Base-by-base conservation (phyloP, 2,329 filamentous ascomycete genomes). In the Cucurbitaria berberidis region DNA sequence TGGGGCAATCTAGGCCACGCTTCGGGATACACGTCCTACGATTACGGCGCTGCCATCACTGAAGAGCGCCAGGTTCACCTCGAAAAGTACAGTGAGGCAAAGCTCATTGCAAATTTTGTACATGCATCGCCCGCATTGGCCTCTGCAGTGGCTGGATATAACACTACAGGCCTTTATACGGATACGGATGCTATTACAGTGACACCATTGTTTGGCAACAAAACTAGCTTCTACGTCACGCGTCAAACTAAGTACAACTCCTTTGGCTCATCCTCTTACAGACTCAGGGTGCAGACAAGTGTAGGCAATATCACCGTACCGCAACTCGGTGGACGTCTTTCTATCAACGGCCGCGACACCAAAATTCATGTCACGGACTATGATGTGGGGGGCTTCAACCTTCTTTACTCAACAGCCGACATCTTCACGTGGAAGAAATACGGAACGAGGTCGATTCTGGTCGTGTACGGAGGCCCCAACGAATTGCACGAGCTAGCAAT, bases 51-150 rank as follows among this genome's bases (percentile, higher is more conserved):
- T 13, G 78, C 80, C 8, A 90, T 93, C 45, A 81, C 82, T 0
- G 89, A 93, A 66, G 85, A 89, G 26, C 82, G 89, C 22, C 82
- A 82, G 1, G 77, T 93, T 2, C 74, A 79, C 19, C 82, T 89
- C 1, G 88, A 91, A 66, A 93, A 93, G 69, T 93, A 91, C 69
- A 86, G 85, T 41, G 89, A 93, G 67, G 77, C 89, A 11, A 93
- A 93, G 66, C 80, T 93, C 1, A 77, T 90, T 54, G 88, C 83
- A 19, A 87, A 90, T 59, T 92, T 93, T 71, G 69, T 90, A 29
- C 86, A 86, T 61, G 86, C 85, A 0, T 89, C 88, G 0, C 86
- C 88, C 0, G 84, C 83, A 0, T 90, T 89, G 60, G 75, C 90
- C 9, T 81, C 82, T 1, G 82, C 67, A 15, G 60, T 59, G n/a